These are phyloP conservation scores for Phytophthora kernoviae DNA, from an alignment of 352 stramenopile genomes.

Conservation along the genomic window DNA sequence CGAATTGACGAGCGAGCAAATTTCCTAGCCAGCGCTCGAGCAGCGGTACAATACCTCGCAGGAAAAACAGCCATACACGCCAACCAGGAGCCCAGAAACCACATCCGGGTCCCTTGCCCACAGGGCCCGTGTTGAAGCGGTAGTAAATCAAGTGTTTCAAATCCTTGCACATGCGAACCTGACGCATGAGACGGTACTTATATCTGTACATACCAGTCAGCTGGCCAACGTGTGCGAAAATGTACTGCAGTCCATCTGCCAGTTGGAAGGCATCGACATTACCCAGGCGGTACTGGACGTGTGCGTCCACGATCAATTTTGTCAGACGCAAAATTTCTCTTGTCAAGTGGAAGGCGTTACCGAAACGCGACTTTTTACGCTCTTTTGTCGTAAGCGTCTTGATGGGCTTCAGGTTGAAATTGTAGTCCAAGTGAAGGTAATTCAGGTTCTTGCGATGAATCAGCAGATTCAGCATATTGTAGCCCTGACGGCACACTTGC, in stretches of 20 bases:
- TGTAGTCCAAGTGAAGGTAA: conserved; percentile 99
- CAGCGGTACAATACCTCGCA: conserved; percentile 98
- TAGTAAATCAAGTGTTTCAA: conserved; percentile 99
- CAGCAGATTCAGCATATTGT: conserved; percentile 99
- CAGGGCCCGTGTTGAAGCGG: conserved; percentile 99
- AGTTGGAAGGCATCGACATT: conserved; percentile 99
- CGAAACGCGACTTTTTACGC: conserved; percentile 98
- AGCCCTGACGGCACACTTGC: conserved; percentile 98
- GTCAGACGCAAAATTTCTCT: conserved; percentile 99
- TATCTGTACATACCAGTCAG: conserved; percentile 99
- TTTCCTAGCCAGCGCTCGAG: conserved; percentile 99
- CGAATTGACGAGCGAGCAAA: conserved; percentile 98
- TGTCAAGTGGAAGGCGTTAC: conserved; percentile 96
- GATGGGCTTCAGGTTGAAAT: conserved; percentile 99
- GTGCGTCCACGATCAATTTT: conserved; percentile 99
- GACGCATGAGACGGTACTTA: conserved; percentile 98
- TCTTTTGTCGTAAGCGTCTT: conserved; percentile 99
- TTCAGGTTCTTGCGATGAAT: conserved; percentile 99
- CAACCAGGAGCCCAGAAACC: conserved; percentile 99
- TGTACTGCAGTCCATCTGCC: conserved; percentile 99
- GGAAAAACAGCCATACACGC: conserved; percentile 99
- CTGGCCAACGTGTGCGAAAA: conserved; percentile 99
- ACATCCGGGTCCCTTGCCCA: conserved; percentile 99
- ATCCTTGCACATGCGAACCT: conserved; percentile 99
- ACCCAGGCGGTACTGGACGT: conserved; percentile 99